Evolutionary conservation across 2,329 filamentous ascomycete genomes (phyloP).

Genomic region (Aspergillus pseudonomiae): DNA sequence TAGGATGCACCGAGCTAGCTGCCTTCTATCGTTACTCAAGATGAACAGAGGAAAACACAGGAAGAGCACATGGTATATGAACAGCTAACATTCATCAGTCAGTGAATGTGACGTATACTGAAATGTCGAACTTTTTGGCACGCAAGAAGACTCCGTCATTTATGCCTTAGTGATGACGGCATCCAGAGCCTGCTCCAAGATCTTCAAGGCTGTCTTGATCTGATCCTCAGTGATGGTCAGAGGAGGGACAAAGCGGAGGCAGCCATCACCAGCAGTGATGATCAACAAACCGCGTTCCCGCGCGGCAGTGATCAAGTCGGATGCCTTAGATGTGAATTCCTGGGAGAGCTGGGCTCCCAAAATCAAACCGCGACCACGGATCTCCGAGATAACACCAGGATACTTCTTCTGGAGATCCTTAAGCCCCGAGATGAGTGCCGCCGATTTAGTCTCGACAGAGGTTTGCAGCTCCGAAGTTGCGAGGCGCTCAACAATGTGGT

Average conservation of each 20-base stretch:
- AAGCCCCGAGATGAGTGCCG: conserved; percentile 62
- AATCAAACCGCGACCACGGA: conserved; percentile 82
- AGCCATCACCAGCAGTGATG: conserved; percentile 92
- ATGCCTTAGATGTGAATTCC: conserved; percentile 59
- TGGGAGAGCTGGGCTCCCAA: conserved; percentile 80
- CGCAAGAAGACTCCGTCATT: background rate
- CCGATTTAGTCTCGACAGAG: conserved; percentile 69
- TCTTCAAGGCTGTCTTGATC: conserved; percentile 75
- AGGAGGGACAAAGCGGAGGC: conserved; percentile 86
- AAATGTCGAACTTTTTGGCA: background rate
- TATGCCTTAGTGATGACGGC: conserved; percentile 52
- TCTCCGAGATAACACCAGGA: conserved; percentile 74
- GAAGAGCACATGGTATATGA: background rate
- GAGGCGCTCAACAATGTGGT: conserved; percentile 80
- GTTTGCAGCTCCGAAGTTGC: conserved; percentile 70
- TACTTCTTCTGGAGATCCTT: conserved; percentile 60
- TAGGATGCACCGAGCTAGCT: background rate
- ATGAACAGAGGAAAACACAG: background rate
- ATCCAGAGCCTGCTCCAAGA: conserved; percentile 70
- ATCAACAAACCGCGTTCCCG: conserved; percentile 84
- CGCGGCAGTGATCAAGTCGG: conserved; percentile 75
- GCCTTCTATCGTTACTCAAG: background rate
- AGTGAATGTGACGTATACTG: background rate
- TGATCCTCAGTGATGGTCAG: conserved; percentile 78
- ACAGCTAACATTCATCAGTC: conserved; percentile 1